phyloP scores from a whole-genome alignment of 2,329 filamentous ascomycete genomes.

The Epichloe hybrida region DNA sequence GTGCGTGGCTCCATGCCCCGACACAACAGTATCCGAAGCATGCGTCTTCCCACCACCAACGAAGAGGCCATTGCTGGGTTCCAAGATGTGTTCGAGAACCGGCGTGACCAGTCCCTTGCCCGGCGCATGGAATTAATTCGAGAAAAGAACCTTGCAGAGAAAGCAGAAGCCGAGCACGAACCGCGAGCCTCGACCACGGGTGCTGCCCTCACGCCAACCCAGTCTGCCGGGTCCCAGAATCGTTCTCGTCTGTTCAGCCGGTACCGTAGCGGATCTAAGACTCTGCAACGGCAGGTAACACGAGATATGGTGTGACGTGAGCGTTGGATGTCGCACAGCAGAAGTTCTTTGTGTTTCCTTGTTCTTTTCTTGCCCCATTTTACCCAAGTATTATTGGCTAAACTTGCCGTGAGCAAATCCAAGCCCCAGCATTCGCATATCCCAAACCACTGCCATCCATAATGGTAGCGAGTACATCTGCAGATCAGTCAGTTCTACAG shows the following conservation, averaged over 20 bases:
- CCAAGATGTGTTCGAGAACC: slow-evolving; percentile 32
- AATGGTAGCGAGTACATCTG: not conserved
- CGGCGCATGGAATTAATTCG: slow-evolving; percentile 24
- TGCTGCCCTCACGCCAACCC: slow-evolving; percentile 11
- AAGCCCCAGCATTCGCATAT: not conserved
- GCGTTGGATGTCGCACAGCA: not conserved
- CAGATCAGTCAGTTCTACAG: not conserved
- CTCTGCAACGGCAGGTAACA: slow-evolving; percentile 7
- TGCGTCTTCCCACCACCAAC: slow-evolving; percentile 12
- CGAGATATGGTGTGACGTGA: slow-evolving; percentile 1
- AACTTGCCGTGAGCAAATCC: not conserved
- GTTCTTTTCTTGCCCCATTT: not conserved
- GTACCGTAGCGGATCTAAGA: slow-evolving; percentile 17
- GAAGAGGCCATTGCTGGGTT: slow-evolving; percentile 26
- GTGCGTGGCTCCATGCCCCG: slow-evolving; percentile 6
- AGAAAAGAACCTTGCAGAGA: slow-evolving; percentile 22
- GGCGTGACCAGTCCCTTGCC: slow-evolving; percentile 22
- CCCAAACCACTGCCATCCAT: not conserved
- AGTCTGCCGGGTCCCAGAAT: slow-evolving; percentile 11
- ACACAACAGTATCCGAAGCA: slow-evolving; percentile 7
- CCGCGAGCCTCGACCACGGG: slow-evolving; percentile 15
- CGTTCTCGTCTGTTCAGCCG: slow-evolving; percentile 18
- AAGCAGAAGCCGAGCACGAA: slow-evolving; percentile 14
- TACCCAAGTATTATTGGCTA: not conserved
- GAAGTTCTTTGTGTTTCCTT: not conserved